Percentiles rank a stretch among this genome's conserved stretches.
These are phyloP conservation scores for Penicillium odoratum DNA, from an alignment of 495 filamentous ascomycete genomes.

Conservation along the genomic window DNA sequence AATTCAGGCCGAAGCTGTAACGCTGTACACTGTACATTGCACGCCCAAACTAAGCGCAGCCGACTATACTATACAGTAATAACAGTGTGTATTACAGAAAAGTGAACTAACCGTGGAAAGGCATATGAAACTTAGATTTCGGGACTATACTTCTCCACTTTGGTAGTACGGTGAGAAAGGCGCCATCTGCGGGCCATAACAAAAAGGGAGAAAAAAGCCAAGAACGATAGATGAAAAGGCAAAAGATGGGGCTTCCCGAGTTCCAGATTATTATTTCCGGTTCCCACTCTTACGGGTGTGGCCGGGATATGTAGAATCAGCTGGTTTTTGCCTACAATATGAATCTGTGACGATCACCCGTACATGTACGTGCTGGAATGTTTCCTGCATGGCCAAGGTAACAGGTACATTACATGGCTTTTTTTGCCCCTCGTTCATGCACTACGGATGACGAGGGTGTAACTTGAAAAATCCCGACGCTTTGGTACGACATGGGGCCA, in stretches of 20 bases:
- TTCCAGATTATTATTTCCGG: conserved; percentile 10
- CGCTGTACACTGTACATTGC: conserved; percentile 3
- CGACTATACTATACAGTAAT: neutral
- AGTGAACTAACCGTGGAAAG: neutral
- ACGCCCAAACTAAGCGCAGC: conserved; percentile 7
- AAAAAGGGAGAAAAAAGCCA: neutral
- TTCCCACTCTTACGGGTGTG: conserved; percentile 7
- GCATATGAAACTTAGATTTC: neutral
- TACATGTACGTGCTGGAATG: conserved; percentile 8
- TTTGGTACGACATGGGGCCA: conserved; percentile 8
- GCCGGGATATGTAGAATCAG: neutral
- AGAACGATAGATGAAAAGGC: neutral
- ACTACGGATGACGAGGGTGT: conserved; percentile 8
- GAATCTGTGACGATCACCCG: conserved; percentile 6
- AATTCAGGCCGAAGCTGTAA: conserved; percentile 3
- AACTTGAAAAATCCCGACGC: conserved; percentile 8
- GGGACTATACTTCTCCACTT: neutral
- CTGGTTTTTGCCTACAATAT: neutral
- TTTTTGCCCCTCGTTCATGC: conserved; percentile 16
- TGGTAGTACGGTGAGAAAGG: conserved; percentile 12
- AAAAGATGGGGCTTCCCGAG: conserved; percentile 17
- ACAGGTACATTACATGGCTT: neutral
- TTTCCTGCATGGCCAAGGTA: neutral
- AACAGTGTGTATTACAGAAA: neutral
- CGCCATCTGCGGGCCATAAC: conserved; percentile 7